Conservation (phyloP, 495 filamentous ascomycete species). For the Penicillium subrubescens region DNA sequence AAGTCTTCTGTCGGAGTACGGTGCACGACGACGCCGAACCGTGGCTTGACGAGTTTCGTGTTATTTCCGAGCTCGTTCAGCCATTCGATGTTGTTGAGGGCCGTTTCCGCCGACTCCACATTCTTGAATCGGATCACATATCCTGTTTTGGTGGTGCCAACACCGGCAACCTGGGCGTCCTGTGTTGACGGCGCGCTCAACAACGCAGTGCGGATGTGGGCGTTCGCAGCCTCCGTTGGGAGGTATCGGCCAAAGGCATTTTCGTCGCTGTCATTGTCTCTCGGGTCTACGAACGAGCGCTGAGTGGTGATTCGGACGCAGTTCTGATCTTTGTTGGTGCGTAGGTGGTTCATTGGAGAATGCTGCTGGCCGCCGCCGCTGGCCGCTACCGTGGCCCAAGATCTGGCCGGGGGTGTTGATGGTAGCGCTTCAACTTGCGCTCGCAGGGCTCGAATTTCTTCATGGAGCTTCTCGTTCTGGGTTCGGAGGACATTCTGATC, state of each 20-base stretch:
- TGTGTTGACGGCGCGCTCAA: constrained; percentile 15
- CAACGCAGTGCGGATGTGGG: constrained; percentile 20
- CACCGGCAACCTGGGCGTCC: constrained; percentile 20
- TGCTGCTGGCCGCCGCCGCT: not conserved
- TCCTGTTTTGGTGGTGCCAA: constrained; percentile 24
- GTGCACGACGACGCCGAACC: constrained; percentile 22
- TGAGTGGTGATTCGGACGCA: not conserved
- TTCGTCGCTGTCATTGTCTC: constrained; percentile 2
- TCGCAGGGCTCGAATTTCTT: not conserved
- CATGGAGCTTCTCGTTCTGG: constrained; percentile 12
- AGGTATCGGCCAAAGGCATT: constrained; percentile 21
- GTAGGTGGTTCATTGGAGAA: not conserved
- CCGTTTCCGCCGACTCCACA: constrained; percentile 17
- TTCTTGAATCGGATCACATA: constrained; percentile 28
- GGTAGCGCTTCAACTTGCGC: not conserved
- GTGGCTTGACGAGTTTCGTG: constrained; percentile 4
- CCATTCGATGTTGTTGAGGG: constrained; percentile 18
- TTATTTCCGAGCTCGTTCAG: constrained; percentile 1
- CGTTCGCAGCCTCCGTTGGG: constrained; percentile 14
- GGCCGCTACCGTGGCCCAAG: constrained; percentile 2
- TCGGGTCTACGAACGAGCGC: not conserved
- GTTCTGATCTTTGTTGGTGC: not conserved
- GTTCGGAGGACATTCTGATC: constrained; percentile 3
- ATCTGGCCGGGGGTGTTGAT: not conserved
- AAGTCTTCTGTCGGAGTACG: constrained; percentile 27